These are phyloP conservation scores for Stephania yunnanensis DNA, from an alignment of 164 flowering plant species.

Conservation along the genomic window DNA sequence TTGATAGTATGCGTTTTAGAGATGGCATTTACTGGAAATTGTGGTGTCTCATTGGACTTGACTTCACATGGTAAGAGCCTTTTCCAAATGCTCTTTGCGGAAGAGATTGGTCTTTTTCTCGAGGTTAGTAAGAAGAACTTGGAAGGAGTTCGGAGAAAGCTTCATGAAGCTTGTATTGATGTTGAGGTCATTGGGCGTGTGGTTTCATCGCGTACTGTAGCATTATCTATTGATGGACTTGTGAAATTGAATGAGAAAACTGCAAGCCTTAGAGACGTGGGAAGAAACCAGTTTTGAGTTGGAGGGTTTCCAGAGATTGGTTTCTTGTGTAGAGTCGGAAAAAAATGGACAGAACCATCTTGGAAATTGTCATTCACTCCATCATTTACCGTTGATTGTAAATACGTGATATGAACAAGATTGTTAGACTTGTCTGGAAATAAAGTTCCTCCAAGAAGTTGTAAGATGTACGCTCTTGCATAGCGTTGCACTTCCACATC, in stretches of 20 bases:
- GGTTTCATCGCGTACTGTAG: constrained; percentile 33
- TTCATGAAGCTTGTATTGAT: constrained; percentile 32
- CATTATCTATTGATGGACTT: constrained; percentile 53
- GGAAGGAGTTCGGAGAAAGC: constrained; percentile 39
- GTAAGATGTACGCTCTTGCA: no score
- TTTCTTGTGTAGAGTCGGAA: constrained; percentile 77
- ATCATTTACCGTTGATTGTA: no score
- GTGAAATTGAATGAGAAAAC: constrained; percentile 52
- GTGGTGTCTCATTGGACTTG: constrained; percentile 61
- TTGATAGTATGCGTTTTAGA: constrained; percentile 57
- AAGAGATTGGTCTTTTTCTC: constrained; percentile 83
- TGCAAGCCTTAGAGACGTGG: constrained; percentile 76
- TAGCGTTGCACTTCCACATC: no score
- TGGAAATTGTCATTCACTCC: constrained; percentile 80
- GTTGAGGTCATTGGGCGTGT: constrained; percentile 34
- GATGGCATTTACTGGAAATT: constrained; percentile 98
- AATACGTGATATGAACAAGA: no score
- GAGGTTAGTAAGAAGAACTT: constrained; percentile 61
- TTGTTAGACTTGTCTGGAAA: no score
- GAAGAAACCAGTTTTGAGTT: constrained; percentile 90
- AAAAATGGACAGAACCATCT: constrained; percentile 61
- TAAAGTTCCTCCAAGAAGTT: no score
- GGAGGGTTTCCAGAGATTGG: constrained; percentile 67
- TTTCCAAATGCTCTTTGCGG: constrained; percentile 68
- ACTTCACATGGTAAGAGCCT: constrained; percentile 41